Percentiles rank a stretch among this genome's conserved stretches.
Evolutionary conservation across 768 basidiomycete species (phyloP).

Genomic region (Arthromyces matolae): DNA sequence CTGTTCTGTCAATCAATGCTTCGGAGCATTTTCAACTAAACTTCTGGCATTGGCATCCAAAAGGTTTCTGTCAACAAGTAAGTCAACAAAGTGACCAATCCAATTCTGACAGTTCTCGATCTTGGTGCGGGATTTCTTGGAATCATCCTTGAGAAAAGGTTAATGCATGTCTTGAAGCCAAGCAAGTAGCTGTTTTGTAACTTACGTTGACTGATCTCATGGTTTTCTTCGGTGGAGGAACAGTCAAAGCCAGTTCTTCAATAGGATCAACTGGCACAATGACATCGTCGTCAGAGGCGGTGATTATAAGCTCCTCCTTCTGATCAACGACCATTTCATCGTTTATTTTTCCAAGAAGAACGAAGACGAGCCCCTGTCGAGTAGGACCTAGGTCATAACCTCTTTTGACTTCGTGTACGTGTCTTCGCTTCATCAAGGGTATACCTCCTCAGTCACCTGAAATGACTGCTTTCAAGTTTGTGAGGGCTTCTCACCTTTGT

Average conservation of each 20-base stretch:
- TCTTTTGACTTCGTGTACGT: too few species aligned
- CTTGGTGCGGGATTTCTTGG: neutral
- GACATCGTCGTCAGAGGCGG: neutral
- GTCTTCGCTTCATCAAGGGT: too few species aligned
- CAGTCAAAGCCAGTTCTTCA: neutral
- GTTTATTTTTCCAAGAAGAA: too few species aligned
- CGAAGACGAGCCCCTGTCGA: too few species aligned
- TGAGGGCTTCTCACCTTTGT: slow-evolving; percentile 14
- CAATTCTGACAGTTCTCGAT: slow-evolving; percentile 5
- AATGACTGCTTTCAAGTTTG: slow-evolving; percentile 16
- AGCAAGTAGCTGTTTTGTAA: neutral
- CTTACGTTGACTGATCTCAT: neutral
- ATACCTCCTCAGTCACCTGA: slow-evolving; percentile 7
- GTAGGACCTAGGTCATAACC: too few species aligned
- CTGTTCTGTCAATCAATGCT: slow-evolving; percentile 3
- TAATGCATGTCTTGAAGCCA: too few species aligned
- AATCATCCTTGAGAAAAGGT: neutral
- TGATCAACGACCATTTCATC: neutral
- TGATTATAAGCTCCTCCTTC: neutral
- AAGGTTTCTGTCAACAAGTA: neutral
- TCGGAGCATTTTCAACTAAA: neutral
- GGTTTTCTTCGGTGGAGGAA: neutral
- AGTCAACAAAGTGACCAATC: slow-evolving; percentile 1
- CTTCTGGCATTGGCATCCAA: neutral
- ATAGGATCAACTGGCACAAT: neutral